Evolutionary conservation across 2,329 filamentous ascomycete genomes (phyloP).

Genomic region (Fusarium tupiense): DNA sequence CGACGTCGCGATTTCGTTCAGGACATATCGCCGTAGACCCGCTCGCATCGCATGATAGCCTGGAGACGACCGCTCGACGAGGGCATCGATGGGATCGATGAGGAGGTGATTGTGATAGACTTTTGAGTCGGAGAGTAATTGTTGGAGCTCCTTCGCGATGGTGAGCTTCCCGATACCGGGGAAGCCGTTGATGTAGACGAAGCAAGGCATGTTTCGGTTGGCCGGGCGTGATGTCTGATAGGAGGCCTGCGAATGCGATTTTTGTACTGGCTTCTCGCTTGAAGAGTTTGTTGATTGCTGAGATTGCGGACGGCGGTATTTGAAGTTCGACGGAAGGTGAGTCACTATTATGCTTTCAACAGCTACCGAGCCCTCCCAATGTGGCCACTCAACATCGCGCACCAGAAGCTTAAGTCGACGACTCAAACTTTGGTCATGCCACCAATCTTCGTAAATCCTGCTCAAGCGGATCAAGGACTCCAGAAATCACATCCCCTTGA

Average conservation of each 20-base stretch:
- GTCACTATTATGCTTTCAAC: not conserved
- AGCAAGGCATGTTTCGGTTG: not conserved
- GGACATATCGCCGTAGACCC: not conserved
- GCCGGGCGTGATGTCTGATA: rapidly evolving
- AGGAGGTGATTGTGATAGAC: not conserved
- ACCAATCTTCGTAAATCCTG: not conserved
- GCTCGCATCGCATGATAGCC: not conserved
- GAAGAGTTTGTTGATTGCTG: too few species aligned
- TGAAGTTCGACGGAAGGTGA: not conserved
- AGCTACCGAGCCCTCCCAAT: not conserved
- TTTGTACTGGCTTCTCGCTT: rapidly evolving
- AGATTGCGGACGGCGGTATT: too few species aligned
- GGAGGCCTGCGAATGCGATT: rapidly evolving
- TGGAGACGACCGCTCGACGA: not conserved
- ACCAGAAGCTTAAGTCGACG: not conserved
- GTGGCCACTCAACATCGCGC: not conserved
- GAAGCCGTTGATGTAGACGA: conserved; percentile 8
- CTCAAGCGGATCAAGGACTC: not conserved
- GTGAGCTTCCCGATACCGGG: conserved; percentile 7
- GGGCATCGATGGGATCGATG: not conserved
- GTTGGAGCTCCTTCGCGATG: not conserved
- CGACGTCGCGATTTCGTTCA: not conserved
- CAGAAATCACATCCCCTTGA: not conserved
- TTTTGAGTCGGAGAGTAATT: not conserved
- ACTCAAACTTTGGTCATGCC: not conserved